Percentiles rank a stretch among this genome's conserved stretches.
These are phyloP conservation scores for Hypholoma sublateritium DNA, from an alignment of 768 basidiomycete genomes.

Conservation along the genomic window DNA sequence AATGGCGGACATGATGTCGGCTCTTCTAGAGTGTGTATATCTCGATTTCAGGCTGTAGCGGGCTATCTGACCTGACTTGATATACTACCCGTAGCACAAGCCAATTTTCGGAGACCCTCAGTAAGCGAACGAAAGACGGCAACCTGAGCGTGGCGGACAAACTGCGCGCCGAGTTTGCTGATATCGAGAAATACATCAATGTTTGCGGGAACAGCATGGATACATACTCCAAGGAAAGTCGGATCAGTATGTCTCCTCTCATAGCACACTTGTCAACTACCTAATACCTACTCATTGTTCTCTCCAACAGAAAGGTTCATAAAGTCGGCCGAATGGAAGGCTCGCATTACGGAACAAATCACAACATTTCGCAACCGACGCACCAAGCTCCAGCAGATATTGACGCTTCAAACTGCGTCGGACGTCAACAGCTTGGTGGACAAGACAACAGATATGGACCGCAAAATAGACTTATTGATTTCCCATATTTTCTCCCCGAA, in stretches of 20 bases:
- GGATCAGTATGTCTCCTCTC: slow-evolving; percentile 14
- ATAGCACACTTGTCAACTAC: too few relatives aligned
- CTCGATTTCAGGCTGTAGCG: not conserved
- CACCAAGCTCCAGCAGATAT: slow-evolving; percentile 9
- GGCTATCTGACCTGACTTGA: not conserved
- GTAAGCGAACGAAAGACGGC: not conserved
- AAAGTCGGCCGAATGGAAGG: slow-evolving; percentile 22
- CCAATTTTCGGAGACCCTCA: not conserved
- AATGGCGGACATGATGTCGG: slow-evolving; percentile 6
- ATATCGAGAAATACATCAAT: slow-evolving; percentile 14
- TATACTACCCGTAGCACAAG: not conserved
- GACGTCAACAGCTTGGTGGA: slow-evolving; percentile 10
- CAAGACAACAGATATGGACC: too few relatives aligned
- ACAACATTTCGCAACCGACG: slow-evolving; percentile 15
- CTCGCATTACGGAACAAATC: slow-evolving; percentile 14
- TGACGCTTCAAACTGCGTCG: slow-evolving; percentile 12
- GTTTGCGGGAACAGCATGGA: slow-evolving; percentile 22
- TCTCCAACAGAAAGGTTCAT: slow-evolving; percentile 16
- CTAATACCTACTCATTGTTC: not conserved
- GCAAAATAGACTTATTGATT: slow-evolving; percentile 18
- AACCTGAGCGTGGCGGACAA: not conserved
- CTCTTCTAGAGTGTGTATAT: not conserved
- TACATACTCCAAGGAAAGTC: slow-evolving; percentile 20
- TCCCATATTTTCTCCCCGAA: slow-evolving; percentile 12
- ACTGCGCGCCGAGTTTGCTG: slow-evolving; percentile 6